Evolutionary conservation across 306 rosid genomes (phyloP).

Genomic region (Elaeagnus macrophylla): DNA sequence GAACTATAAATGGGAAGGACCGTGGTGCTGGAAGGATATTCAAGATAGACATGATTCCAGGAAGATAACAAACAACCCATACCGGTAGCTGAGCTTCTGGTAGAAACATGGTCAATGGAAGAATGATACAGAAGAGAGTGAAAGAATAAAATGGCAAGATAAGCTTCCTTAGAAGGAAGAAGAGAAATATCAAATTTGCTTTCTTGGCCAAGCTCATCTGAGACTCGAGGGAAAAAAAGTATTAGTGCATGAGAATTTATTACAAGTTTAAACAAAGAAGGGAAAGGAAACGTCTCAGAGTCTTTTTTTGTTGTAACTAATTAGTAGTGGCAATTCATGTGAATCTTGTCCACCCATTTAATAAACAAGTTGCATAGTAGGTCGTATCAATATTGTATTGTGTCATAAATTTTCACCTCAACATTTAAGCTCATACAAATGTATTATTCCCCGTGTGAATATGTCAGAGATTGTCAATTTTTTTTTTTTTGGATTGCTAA

Average conservation of each 20-base stretch:
- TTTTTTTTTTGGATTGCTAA: no score
- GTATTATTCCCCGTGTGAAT: no score
- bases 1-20: conserved; percentile 85
- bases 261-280: background rate
- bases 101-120: conserved; percentile 94
- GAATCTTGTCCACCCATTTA: no score
- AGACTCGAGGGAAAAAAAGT: conserved; percentile 15
- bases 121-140: conserved; percentile 96
- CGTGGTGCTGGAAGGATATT: conserved; percentile 79
- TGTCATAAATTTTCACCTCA: no score
- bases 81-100: conserved; percentile 97
- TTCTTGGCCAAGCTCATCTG: conserved; percentile 86
- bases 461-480: no score
- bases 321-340: no score
- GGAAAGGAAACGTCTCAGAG: no score
- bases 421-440: no score
- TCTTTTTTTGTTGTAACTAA: no score
- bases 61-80: conserved; percentile 94
- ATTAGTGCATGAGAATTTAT: background rate
- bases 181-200: conserved; percentile 73
- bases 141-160: conserved; percentile 94
- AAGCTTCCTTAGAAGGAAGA: conserved; percentile 93
- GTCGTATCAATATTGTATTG: no score
- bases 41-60: conserved; percentile 86
- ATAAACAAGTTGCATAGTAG: no score